Conservation (phyloP, 164 flowering plant genomes). For the Piper betle region DNA sequence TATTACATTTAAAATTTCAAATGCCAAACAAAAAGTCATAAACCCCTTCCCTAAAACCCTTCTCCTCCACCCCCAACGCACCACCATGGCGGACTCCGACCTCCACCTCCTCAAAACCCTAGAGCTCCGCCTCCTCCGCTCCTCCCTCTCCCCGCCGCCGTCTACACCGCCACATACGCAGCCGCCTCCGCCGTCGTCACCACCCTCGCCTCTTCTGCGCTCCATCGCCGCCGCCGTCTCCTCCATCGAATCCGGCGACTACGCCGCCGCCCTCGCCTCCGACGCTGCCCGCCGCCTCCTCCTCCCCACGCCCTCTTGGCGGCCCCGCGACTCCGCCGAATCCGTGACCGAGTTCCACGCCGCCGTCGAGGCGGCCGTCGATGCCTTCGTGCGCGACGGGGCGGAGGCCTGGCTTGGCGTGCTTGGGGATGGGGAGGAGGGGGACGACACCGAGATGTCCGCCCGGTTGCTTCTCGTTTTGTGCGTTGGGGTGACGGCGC, state of each 20-base stretch:
- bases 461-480: slow-evolving; percentile 36
- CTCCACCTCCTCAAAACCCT: slow-evolving; percentile 22
- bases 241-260: slow-evolving; percentile 54
- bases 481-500: slow-evolving; percentile 53
- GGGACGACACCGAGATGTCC: slow-evolving; percentile 6
- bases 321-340: slow-evolving; percentile 22
- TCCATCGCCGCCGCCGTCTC: slow-evolving; percentile 20
- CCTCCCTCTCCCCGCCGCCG: slow-evolving; percentile 6
- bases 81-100: slow-evolving; percentile 11
- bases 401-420: slow-evolving; percentile 7
- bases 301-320: slow-evolving; percentile 10
- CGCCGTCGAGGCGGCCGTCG: slow-evolving; percentile 25
- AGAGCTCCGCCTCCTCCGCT: slow-evolving; percentile 59
- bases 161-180: slow-evolving; percentile 7
- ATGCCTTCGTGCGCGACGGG: slow-evolving; percentile 23
- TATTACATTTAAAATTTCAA: too few species aligned
- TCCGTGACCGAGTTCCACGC: slow-evolving; percentile 33
- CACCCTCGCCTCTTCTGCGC: slow-evolving; percentile 5
- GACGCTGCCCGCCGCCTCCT: slow-evolving; percentile 25
- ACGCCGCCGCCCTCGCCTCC: slow-evolving; percentile 45
- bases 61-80: not conserved
- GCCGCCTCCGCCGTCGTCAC: slow-evolving; percentile 7
- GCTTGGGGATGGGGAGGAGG: slow-evolving; percentile 7
- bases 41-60: not conserved
- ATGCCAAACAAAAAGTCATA: slow-evolving; percentile 2